phyloP scores from a whole-genome alignment of 345 rosid genomes.

The Raphanus raphanistrum region DNA sequence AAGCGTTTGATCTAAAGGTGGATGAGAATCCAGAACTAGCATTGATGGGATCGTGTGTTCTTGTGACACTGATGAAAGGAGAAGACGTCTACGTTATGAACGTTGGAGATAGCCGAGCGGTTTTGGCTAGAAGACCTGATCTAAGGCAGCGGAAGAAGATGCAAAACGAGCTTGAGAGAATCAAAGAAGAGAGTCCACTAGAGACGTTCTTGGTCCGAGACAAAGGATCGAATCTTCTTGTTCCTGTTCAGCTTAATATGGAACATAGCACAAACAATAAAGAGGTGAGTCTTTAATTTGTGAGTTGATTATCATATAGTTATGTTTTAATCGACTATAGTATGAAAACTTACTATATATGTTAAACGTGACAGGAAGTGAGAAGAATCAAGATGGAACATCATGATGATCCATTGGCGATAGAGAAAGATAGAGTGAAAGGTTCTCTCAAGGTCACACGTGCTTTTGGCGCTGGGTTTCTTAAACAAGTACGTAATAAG shows the following conservation, averaged over 20 bases:
- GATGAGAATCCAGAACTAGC: conserved; percentile 80
- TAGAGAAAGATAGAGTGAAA: conserved; percentile 77
- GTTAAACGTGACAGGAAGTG: conserved; percentile 63
- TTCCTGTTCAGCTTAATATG: conserved; percentile 65
- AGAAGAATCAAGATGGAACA: conserved; percentile 75
- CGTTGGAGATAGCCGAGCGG: conserved; percentile 94
- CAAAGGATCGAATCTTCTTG: conserved; percentile 38
- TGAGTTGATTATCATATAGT: background rate
- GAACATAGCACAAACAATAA: conserved; percentile 82
- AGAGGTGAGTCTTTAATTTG: conserved; percentile 48
- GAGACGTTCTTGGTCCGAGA: conserved; percentile 28
- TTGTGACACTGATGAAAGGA: conserved; percentile 87
- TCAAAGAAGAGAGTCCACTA: conserved; percentile 37
- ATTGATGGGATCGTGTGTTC: conserved; percentile 95
- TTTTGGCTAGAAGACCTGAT: conserved; percentile 59
- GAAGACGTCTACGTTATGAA: conserved; percentile 93
- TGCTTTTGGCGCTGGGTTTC: conserved; percentile 96
- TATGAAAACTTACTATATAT: background rate
- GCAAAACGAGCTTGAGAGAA: conserved; percentile 49
- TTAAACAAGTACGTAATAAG: conserved; percentile 60
- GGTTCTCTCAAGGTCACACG: conserved; percentile 93
- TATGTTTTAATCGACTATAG: background rate
- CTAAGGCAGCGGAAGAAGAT: conserved; percentile 36
- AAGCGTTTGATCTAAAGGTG: conserved; percentile 54
- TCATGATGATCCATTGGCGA: conserved; percentile 63